Percentiles rank a stretch among this genome's conserved stretches.
Conservation (phyloP, 2,329 filamentous ascomycete species). For the Exophiala phaeomuriformis region DNA sequence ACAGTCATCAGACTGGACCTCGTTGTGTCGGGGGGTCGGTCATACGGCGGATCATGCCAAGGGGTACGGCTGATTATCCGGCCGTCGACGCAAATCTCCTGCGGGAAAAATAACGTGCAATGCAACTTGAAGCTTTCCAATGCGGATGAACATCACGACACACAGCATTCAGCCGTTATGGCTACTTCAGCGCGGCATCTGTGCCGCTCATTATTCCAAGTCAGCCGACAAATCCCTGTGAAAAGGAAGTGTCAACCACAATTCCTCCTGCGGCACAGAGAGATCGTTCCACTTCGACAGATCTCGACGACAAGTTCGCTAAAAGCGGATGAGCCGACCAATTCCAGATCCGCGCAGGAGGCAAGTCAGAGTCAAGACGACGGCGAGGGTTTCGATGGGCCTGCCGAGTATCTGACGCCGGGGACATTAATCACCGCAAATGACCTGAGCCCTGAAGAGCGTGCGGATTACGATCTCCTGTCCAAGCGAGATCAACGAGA, state of each 20-base stretch:
- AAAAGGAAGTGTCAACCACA: slow-evolving; percentile 19
- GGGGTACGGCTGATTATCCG: neutral
- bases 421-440: slow-evolving; percentile 13
- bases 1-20: neutral
- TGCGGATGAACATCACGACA: neutral
- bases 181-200: slow-evolving; percentile 26
- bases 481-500: slow-evolving; percentile 15
- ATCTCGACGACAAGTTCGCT: slow-evolving; percentile 15
- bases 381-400: slow-evolving; percentile 3
- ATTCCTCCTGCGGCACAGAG: slow-evolving; percentile 6
- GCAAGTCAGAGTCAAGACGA: slow-evolving; percentile 3
- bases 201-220: slow-evolving; percentile 22
- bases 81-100: neutral
- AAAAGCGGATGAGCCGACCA: slow-evolving; percentile 10
- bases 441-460: slow-evolving; percentile 23
- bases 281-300: slow-evolving; percentile 13
- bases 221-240: slow-evolving; percentile 16
- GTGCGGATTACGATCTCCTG: slow-evolving; percentile 25
- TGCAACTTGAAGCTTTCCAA: slow-evolving; percentile 9
- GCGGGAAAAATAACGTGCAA: slow-evolving; percentile 8
- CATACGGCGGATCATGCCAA: slow-evolving; percentile 3
- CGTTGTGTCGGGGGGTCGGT: neutral
- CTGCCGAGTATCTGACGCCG: slow-evolving; percentile 15
- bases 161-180: slow-evolving; percentile 14
- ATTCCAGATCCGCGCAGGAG: neutral